These are phyloP conservation scores for Hypoxylon crocopeplum DNA, from an alignment of 495 filamentous ascomycete species.

Conservation along the genomic window DNA sequence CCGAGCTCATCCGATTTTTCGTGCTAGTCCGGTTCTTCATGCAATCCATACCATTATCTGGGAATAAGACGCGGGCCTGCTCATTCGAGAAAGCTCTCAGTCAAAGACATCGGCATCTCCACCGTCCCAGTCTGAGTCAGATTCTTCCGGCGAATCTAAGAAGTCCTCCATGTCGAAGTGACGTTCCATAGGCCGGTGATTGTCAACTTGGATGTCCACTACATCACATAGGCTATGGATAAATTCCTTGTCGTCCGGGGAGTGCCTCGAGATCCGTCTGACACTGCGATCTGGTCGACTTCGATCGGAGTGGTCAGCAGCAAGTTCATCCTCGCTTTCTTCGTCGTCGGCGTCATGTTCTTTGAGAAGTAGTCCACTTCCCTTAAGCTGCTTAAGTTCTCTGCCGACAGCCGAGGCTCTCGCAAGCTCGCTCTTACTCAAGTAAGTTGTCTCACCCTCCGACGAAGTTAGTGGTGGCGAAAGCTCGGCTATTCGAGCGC, in stretches of 20 bases:
- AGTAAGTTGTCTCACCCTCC: constrained; percentile 29
- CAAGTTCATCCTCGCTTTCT: constrained; percentile 41
- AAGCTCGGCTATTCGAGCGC: constrained; percentile 32
- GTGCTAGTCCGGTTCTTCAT: constrained; percentile 6
- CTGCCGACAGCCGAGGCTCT: constrained; percentile 23
- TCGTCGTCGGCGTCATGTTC: constrained; percentile 38
- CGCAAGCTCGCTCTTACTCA: constrained; percentile 13
- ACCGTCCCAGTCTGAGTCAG: constrained; percentile 78
- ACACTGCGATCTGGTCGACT: constrained; percentile 16
- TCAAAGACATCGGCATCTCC: constrained; percentile 48
- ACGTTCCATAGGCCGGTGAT: constrained; percentile 76
- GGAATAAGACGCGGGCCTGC: not conserved
- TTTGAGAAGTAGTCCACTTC: constrained; percentile 23
- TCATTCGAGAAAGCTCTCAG: not conserved
- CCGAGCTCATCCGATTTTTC: not conserved
- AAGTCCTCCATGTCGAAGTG: constrained; percentile 81
- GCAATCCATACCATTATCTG: constrained; percentile 1
- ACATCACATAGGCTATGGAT: constrained; percentile 81
- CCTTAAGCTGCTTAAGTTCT: constrained; percentile 26
- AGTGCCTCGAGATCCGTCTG: constrained; percentile 6
- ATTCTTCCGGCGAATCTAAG: constrained; percentile 71
- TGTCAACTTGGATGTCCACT: constrained; percentile 83
- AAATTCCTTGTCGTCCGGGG: constrained; percentile 37
- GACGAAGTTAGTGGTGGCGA: constrained; percentile 41
- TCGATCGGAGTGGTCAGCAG: constrained; percentile 12